Percentiles rank a stretch among this genome's conserved stretches.
Evolutionary conservation across 768 basidiomycete species (phyloP).

Genomic region (Paxillus rubicundulus): DNA sequence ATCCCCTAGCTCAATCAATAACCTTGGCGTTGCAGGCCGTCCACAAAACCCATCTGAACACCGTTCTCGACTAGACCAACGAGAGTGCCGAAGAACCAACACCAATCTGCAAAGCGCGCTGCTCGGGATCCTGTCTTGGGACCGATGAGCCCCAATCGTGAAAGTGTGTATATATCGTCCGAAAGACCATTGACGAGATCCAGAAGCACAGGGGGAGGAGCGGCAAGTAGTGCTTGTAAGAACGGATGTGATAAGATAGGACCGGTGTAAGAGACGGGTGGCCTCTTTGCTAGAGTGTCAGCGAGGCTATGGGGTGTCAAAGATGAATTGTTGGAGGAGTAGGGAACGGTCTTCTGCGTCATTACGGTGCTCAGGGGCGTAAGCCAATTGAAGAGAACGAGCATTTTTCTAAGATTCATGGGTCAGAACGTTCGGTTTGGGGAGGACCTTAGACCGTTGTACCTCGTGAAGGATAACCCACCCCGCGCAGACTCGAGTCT

Average conservation of each 20-base stretch:
- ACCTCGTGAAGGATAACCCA: conserved; percentile 78
- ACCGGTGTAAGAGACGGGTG: conserved; percentile 9
- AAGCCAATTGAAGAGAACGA: conserved; percentile 85
- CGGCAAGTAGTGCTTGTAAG: conserved; percentile 71
- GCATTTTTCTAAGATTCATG: conserved; percentile 56
- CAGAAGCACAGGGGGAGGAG: conserved; percentile 78
- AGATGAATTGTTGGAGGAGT: conserved; percentile 39
- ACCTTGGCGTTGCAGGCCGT: conserved; percentile 64
- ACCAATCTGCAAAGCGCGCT: conserved; percentile 78
- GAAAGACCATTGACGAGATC: conserved; percentile 72
- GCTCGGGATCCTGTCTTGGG: conserved; percentile 65
- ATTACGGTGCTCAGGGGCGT: conserved; percentile 68
- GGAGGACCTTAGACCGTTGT: conserved; percentile 5
- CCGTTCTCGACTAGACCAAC: conserved; percentile 82
- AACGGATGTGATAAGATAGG: conserved; percentile 51
- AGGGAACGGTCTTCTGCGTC: conserved; percentile 67
- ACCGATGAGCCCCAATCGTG: conserved; percentile 66
- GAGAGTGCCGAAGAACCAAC: conserved; percentile 78
- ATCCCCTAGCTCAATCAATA: neutral
- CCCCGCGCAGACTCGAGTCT: conserved; percentile 53
- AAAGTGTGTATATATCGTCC: conserved; percentile 79
- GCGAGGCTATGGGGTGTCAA: conserved; percentile 19
- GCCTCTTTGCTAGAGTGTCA: conserved; percentile 9
- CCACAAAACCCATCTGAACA: conserved; percentile 72
- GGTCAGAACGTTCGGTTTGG: conserved; percentile 2